A percentile compares a stretch with the other conserved stretches of the same genome.
phyloP scores from a whole-genome alignment of 192 early-diverging fungal genomes.

The Haplosporangium gracile region DNA sequence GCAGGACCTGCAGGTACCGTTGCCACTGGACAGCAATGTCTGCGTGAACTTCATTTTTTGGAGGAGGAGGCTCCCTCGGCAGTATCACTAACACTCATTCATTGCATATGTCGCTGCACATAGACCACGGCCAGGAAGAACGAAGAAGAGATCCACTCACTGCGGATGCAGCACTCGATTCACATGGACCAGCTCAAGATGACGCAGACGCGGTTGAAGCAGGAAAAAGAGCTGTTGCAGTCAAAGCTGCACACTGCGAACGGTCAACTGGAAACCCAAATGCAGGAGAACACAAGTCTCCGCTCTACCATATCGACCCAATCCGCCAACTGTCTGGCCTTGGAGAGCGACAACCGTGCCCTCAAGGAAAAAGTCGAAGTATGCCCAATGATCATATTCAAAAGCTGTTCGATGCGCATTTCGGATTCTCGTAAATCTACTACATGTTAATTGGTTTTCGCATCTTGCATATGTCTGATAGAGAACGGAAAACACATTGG shows the following conservation, averaged over 20 bases:
- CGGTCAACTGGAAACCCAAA: slow-evolving; percentile 45
- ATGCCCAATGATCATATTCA: not conserved
- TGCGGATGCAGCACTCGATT: slow-evolving; percentile 38
- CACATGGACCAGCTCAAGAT: slow-evolving; percentile 52
- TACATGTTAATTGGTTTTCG: not conserved
- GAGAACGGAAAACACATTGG: slow-evolving; percentile 50
- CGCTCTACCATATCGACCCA: slow-evolving; percentile 65
- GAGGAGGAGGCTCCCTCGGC: not conserved
- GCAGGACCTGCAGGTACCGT: slow-evolving; percentile 44
- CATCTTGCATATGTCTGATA: not conserved
- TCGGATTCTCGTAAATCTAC: not conserved
- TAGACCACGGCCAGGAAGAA: slow-evolving; percentile 58
- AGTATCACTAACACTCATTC: not conserved
- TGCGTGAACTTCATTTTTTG: not conserved
- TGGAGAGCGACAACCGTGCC: slow-evolving; percentile 62
- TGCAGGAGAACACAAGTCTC: slow-evolving; percentile 57
- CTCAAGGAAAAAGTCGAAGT: slow-evolving; percentile 59
- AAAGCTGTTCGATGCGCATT: no score
- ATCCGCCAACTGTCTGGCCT: slow-evolving; percentile 54
- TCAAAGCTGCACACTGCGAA: slow-evolving; percentile 44
- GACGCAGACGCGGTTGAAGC: slow-evolving; percentile 48
- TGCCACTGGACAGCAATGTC: not conserved
- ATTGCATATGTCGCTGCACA: not conserved
- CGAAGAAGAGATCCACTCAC: slow-evolving; percentile 41
- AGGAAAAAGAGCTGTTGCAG: slow-evolving; percentile 43